These are phyloP conservation scores for Hemisphaericaspora subhashii DNA, from an alignment of 1,139 yeast species.

Conservation along the genomic window DNA sequence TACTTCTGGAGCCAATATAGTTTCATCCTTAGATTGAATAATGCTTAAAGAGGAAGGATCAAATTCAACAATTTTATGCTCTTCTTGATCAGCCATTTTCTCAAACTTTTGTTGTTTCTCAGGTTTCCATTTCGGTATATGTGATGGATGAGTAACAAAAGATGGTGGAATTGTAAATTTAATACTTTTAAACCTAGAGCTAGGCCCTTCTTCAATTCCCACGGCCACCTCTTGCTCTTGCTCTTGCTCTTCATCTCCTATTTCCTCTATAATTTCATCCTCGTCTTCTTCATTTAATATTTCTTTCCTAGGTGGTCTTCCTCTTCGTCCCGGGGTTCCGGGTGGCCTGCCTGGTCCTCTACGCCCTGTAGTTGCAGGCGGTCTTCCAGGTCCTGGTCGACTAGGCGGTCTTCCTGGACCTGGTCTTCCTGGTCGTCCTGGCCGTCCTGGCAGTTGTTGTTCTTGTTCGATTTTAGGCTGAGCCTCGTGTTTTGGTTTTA, in stretches of 20 bases:
- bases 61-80: constrained; percentile 36
- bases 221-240: constrained; percentile 20
- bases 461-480: constrained; percentile 2
- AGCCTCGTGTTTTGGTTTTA: constrained; percentile 9
- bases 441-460: constrained; percentile 4
- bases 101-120: constrained; percentile 29
- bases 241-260: constrained; percentile 12
- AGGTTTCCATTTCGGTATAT: constrained; percentile 64
- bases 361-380: neutral
- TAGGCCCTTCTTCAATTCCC: constrained; percentile 2
- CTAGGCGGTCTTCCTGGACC: constrained; percentile 2
- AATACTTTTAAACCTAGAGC: constrained; percentile 35
- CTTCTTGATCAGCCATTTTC: constrained; percentile 43
- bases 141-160: constrained; percentile 76
- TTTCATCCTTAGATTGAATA: constrained; percentile 18
- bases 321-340: constrained; percentile 3
- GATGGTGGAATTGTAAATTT: constrained; percentile 56
- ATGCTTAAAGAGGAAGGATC: constrained; percentile 32
- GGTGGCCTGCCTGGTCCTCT: constrained; percentile 3
- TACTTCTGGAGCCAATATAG: constrained; percentile 29
- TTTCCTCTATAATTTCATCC: constrained; percentile 13
- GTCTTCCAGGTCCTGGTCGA: too few species aligned
- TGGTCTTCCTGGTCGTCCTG: neutral
- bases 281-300: neutral
- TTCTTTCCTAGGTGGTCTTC: constrained; percentile 9